phyloP scores from a whole-genome alignment of 2,329 filamentous ascomycete species.

The Tolypocladium endophyticum region DNA sequence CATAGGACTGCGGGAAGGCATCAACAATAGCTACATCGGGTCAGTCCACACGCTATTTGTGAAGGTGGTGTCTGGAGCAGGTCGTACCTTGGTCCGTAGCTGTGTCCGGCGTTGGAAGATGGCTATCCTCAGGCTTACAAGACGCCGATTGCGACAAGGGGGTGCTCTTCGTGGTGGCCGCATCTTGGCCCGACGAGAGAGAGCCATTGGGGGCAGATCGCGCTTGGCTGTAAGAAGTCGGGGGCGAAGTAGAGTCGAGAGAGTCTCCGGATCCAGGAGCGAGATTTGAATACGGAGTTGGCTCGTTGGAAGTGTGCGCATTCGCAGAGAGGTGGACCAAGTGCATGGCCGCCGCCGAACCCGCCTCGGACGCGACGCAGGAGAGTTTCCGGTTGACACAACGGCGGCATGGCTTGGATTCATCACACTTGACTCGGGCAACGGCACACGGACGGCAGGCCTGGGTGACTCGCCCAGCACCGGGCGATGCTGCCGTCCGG shows the following conservation, averaged over 20 bases:
- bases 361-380: conserved; percentile 29
- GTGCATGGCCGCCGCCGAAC: conserved; percentile 31
- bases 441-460: conserved; percentile 41
- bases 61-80: neutral
- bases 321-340: conserved; percentile 30
- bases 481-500: conserved; percentile 32
- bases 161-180: conserved; percentile 13
- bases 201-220: conserved; percentile 1
- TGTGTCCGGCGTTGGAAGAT: conserved; percentile 23
- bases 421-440: conserved; percentile 45
- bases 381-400: conserved; percentile 35
- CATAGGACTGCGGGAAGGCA: conserved; percentile 1
- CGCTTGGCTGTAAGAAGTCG: conserved; percentile 11
- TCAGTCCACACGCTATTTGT: neutral
- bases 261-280: conserved; percentile 1
- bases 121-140: conserved; percentile 19
- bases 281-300: neutral
- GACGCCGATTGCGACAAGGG: conserved; percentile 12
- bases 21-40: conserved; percentile 5
- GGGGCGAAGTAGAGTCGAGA: conserved; percentile 7
- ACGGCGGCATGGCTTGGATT: conserved; percentile 41
- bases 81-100: conserved; percentile 16
- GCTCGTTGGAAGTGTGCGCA: conserved; percentile 13
- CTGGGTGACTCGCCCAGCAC: conserved; percentile 38
- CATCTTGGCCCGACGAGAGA: conserved; percentile 9